phyloP scores from a whole-genome alignment of 106 monocot species.

The Dendrobium chrysotoxum region DNA sequence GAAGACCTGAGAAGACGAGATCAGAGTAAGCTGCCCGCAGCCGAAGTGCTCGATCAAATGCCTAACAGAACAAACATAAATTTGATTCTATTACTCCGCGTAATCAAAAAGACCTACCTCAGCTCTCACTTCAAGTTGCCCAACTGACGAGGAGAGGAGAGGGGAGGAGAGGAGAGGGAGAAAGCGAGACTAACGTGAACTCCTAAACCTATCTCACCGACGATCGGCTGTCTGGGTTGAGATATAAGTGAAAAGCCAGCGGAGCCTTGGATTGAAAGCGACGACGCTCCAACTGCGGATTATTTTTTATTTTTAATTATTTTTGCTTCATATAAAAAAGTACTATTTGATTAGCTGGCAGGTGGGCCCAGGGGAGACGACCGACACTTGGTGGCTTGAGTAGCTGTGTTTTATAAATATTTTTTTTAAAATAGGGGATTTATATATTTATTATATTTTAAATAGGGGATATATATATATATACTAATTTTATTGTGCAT shows the following conservation, averaged over 20 bases:
- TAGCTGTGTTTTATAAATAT: not conserved
- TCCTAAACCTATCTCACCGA: not conserved
- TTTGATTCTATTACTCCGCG: not conserved
- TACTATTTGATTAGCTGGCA: not conserved
- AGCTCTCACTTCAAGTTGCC: not conserved
- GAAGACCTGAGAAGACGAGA: not conserved
- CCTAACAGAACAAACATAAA: not conserved
- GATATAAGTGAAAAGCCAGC: not conserved
- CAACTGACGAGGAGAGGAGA: not conserved
- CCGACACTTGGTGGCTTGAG: not conserved
- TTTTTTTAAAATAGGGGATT: not conserved
- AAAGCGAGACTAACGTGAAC: not conserved
- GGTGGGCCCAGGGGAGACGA: not conserved
- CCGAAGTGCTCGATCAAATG: not conserved
- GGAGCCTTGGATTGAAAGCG: not conserved
- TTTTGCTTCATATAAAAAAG: not conserved
- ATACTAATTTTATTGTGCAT: too few species aligned
- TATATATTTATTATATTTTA: too few species aligned
- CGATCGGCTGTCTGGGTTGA: not conserved
- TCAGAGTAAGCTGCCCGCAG: not conserved
- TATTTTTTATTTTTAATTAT: not conserved
- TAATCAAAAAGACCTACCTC: not conserved
- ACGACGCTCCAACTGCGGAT: not conserved
- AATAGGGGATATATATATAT: too few species aligned
- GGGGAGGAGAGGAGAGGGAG: not conserved